Evolutionary conservation across 352 stramenopile species (phyloP), one percentile per base, ranked within the genome.

Genomic region (Aphanomyces invadans): DNA sequence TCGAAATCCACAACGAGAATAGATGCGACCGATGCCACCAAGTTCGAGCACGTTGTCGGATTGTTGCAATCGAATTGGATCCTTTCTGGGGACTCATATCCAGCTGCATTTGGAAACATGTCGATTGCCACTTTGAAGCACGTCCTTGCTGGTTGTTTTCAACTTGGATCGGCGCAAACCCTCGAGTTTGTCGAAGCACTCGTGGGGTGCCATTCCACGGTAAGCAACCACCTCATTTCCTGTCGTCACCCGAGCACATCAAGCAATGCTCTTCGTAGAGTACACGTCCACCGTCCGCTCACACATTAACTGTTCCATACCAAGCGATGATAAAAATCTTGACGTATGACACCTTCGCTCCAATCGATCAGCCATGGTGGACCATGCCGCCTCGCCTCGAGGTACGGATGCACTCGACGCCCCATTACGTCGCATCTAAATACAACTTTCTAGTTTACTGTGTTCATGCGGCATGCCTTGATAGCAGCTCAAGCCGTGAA

Each of bases 61-160:
- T 56, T 80, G 66, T 57, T 88, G 39, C 52, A 83, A 4, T 71
- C 74, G 26, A 76, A 82, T 80, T 76, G 45, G 74, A 73, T 56
- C 83, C 81, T 64, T 59, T 65, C 39, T 71, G 69, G 11, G n/a
- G 31, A 26, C n/a, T 29, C 19, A 56, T 55, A 15, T 76, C 85
- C 60, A 45, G 64, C 23, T 62, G 70, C 29, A 71, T 77, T 15
- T 31, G 83, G 23, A 17, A 69, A 38, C 48, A 71, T 29, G 44
- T 83, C 45, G 61, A 70, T 26, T 55, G 29, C 10, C 29, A 83
- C 39, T 15, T 21, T 60, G 71, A 80, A 62, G 62, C 72, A 21
- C 19, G 78, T 31, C 29, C 4, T 32, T 55, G 10, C 49, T n/a
- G 39, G 4, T 1, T 59, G 52, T 12, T 17, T 70, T 48, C 12